These are phyloP conservation scores for Lomentospora prolificans DNA, from an alignment of 2,329 filamentous ascomycete genomes.

Conservation along the genomic window DNA sequence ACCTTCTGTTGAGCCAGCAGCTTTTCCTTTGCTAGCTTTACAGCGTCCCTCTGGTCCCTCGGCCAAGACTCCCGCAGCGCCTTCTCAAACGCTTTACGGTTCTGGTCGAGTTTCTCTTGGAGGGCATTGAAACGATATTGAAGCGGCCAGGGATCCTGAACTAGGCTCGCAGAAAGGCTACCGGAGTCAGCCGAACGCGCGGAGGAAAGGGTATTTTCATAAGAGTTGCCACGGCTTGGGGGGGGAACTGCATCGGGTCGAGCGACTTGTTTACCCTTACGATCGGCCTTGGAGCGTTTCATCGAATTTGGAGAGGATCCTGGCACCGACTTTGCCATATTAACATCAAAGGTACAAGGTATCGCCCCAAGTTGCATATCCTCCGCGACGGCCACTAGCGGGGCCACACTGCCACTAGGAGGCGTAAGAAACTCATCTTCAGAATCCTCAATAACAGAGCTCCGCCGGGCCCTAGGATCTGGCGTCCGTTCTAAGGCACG, in stretches of 20 bases:
- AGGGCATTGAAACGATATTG: constrained; percentile 18
- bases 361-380: constrained; percentile 2
- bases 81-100: constrained; percentile 35
- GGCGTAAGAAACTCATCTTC: constrained; percentile 44
- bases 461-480: background rate
- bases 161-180: background rate
- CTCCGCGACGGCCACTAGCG: background rate
- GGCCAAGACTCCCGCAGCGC: constrained; percentile 37
- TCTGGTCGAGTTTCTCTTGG: constrained; percentile 33
- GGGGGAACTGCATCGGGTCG: constrained; percentile 7
- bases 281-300: constrained; percentile 10
- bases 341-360: constrained; percentile 7
- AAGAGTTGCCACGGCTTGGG: constrained; percentile 6
- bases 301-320: constrained; percentile 1
- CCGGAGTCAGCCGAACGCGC: background rate
- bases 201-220: background rate
- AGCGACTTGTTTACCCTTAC: constrained; percentile 10
- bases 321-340: background rate
- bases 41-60: constrained; percentile 32
- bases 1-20: constrained; percentile 35
- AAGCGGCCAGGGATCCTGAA: constrained; percentile 3
- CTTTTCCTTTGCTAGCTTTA: constrained; percentile 40
- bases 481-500: constrained; percentile 7
- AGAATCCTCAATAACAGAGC: constrained; percentile 43
- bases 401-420: constrained; percentile 14